Percentiles rank a stretch among this genome's conserved stretches.
Evolutionary conservation across 768 basidiomycete species (phyloP).

Genomic region (Suillus lakei): DNA sequence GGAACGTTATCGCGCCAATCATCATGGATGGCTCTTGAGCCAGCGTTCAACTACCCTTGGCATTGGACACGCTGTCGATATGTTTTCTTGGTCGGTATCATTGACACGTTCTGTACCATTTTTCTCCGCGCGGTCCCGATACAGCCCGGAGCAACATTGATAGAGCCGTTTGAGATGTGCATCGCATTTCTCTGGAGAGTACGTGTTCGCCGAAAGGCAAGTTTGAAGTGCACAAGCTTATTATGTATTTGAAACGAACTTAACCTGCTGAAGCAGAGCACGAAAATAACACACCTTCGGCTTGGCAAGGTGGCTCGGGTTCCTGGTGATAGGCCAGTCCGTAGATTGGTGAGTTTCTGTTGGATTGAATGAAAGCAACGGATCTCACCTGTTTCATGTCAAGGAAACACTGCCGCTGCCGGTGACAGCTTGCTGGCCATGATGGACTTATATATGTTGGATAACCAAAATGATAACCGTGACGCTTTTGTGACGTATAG

Average conservation of each 20-base stretch:
- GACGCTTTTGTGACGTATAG: not conserved
- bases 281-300: not conserved
- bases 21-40: slow-evolving; percentile 55
- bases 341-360: not conserved
- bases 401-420: not conserved
- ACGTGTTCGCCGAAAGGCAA: slow-evolving; percentile 69
- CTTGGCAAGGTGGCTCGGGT: not conserved
- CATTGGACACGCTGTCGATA: slow-evolving; percentile 68
- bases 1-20: not conserved
- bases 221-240: slow-evolving; percentile 67
- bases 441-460: too few species aligned
- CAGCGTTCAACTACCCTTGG: slow-evolving; percentile 57
- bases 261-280: too few species aligned
- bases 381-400: not conserved
- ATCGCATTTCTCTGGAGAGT: slow-evolving; percentile 66
- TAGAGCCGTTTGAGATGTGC: slow-evolving; percentile 57
- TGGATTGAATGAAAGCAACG: not conserved
- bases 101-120: slow-evolving; percentile 31
- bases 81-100: slow-evolving; percentile 20
- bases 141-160: slow-evolving; percentile 63
- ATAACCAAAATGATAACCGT: too few species aligned
- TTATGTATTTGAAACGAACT: not conserved
- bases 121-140: slow-evolving; percentile 34
- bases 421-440: too few species aligned
- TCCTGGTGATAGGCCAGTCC: not conserved